phyloP scores from a whole-genome alignment of 2,329 filamentous ascomycete species.

The Lachnellula arida region DNA sequence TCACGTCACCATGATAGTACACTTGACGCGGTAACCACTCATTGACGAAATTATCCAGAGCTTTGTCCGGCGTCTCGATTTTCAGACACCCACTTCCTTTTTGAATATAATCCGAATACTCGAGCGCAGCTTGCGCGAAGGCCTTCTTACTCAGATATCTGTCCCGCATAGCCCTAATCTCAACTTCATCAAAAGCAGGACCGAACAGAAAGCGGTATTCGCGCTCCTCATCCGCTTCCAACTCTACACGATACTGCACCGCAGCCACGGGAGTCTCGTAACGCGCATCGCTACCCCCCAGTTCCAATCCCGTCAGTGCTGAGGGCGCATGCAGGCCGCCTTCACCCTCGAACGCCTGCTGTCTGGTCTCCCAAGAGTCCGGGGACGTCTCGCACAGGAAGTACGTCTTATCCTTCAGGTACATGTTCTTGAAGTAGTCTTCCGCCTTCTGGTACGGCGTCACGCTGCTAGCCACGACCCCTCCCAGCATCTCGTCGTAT shows the following conservation, averaged over 20 bases:
- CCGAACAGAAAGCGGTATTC: constrained; percentile 53
- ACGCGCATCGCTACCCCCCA: constrained; percentile 45
- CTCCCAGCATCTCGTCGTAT: constrained; percentile 44
- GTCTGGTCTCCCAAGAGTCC: constrained; percentile 48
- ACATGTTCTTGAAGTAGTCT: constrained; percentile 54
- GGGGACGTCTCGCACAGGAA: constrained; percentile 50
- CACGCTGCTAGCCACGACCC: constrained; percentile 47
- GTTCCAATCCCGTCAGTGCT: constrained; percentile 35
- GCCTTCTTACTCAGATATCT: constrained; percentile 47
- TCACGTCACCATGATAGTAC: constrained; percentile 56
- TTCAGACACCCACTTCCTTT: constrained; percentile 45
- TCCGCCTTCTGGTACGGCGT: constrained; percentile 53
- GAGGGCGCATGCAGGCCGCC: constrained; percentile 50
- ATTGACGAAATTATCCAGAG: constrained; percentile 54
- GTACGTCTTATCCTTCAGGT: constrained; percentile 53
- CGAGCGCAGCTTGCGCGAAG: constrained; percentile 41
- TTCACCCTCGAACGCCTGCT: constrained; percentile 51
- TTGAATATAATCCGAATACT: constrained; percentile 49
- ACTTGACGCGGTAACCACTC: constrained; percentile 54
- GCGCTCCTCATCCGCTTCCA: constrained; percentile 37
- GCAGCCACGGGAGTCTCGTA: constrained; percentile 52
- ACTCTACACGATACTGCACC: constrained; percentile 45
- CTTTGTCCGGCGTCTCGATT: constrained; percentile 50
- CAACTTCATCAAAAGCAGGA: constrained; percentile 47
- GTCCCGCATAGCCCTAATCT: constrained; percentile 41